Percentiles rank a stretch among this genome's conserved stretches.
phyloP scores from a whole-genome alignment of 139 green algal genomes.

The Coelastrella sp. region DNA sequence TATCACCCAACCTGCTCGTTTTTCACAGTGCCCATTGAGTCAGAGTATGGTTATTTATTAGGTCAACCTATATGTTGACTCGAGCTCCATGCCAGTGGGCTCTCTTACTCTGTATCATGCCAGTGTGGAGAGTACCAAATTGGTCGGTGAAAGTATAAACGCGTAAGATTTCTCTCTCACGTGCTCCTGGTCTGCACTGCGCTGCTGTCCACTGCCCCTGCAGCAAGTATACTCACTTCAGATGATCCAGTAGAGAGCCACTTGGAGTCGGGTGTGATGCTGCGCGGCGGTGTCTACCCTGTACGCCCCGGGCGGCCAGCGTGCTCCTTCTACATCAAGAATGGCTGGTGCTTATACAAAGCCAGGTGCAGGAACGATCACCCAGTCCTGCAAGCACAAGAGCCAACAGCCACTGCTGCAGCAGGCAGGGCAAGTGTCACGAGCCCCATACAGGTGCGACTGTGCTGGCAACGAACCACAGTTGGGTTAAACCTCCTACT shows the following conservation, averaged over 20 bases:
- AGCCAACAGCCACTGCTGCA: background rate
- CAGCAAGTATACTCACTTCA: background rate
- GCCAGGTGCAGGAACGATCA: constrained; percentile 32
- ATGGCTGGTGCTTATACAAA: constrained; percentile 35
- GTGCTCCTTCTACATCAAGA: background rate
- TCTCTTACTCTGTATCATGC: too few species aligned
- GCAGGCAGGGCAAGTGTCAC: background rate
- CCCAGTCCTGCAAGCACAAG: background rate
- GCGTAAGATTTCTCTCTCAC: too few species aligned
- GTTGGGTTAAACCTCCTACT: too few species aligned
- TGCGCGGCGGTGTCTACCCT: constrained; percentile 25
- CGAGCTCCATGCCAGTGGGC: too few species aligned
- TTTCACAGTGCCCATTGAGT: too few species aligned
- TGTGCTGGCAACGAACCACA: too few species aligned
- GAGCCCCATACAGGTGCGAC: background rate
- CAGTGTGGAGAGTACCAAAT: too few species aligned
- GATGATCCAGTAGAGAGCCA: constrained; percentile 1
- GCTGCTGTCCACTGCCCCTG: background rate
- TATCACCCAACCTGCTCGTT: too few species aligned
- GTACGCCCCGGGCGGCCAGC: background rate
- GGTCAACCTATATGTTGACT: too few species aligned
- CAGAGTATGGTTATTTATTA: too few species aligned
- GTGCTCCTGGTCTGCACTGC: background rate
- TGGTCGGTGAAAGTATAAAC: background rate
- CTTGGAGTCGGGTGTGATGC: constrained; percentile 17